Evolutionary conservation across 2,329 filamentous ascomycete species (phyloP), one percentile per base, ranked within the genome.

Genomic region (Xylaria multiplex): DNA sequence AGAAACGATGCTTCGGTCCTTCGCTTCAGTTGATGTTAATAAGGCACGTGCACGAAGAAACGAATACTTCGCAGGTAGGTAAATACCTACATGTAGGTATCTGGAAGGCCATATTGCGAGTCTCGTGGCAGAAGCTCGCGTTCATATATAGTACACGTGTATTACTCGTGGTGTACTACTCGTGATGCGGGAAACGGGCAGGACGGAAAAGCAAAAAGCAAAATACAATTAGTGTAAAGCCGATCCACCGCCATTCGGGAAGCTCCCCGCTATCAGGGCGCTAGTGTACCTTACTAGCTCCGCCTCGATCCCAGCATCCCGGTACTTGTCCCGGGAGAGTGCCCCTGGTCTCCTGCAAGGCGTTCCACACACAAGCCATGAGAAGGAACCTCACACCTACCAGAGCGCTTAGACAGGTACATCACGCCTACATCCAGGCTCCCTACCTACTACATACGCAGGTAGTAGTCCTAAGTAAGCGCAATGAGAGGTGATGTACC

Each of bases 1-100:
- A 6, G 86, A 85, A 8, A 73, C 69, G 35, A 84, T 74, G 7
- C 71, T 58, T 11, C 70, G 60, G 56, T 64, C 64, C 52, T 63
- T 19, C 14, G 32, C 32, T 43, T 66, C 62, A 60, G 65, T 69
- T 11, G 11, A 52, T 42, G 22, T 14, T 9, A 46, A 13, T 30
- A 22, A 19, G 8, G 16, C 6, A 8, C 24, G 30, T 46, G 3
- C 8, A 55, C 11, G 6, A 27, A 22, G 8, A 13, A 9, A 2
- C 24, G 13, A 40, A 22, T 42, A 40, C 50, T 32, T 14, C 5
- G 11, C 13, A 22, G 37, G 14, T 13, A 14, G 19, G n/a, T 40
- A 40, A 40, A 14, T 14, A 40, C 37, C 37, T 40, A 14, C 27
- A 14, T 14, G 37, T 14, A 40, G 37, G 37, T 40, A 40, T 54